A percentile compares a stretch with the other conserved stretches of the same genome.
Conservation (phyloP, 2,329 filamentous ascomycete species). For the Sclerotinia sclerotiorum region DNA sequence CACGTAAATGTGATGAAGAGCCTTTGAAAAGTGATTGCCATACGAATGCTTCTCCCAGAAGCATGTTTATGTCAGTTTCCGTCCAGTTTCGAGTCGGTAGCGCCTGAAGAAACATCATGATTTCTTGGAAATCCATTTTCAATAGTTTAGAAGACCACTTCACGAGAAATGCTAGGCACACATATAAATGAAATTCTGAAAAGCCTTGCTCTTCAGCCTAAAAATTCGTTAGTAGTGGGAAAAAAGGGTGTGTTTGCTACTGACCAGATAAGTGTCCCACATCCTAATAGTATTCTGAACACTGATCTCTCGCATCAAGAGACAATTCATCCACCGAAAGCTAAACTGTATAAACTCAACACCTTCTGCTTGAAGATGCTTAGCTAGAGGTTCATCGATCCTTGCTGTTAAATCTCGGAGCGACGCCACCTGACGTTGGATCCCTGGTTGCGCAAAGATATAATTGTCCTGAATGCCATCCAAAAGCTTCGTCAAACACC, state of each 20-base stretch:
- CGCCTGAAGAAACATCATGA: slow-evolving; percentile 99
- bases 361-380: slow-evolving; percentile 84
- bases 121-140: slow-evolving; percentile 97
- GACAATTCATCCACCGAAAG: slow-evolving; percentile 99
- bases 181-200: slow-evolving; percentile 96
- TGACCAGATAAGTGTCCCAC: slow-evolving; percentile 99
- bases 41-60: slow-evolving; percentile 95
- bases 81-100: slow-evolving; percentile 93
- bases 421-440: slow-evolving; percentile 87
- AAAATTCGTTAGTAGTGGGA: slow-evolving; percentile 8
- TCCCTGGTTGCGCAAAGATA: slow-evolving; percentile 95
- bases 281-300: slow-evolving; percentile 96
- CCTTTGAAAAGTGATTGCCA: slow-evolving; percentile 98
- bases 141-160: slow-evolving; percentile 96
- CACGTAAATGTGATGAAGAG: slow-evolving; percentile 81
- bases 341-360: slow-evolving; percentile 99
- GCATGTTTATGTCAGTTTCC: slow-evolving; percentile 94
- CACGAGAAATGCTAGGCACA: slow-evolving; percentile 94
- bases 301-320: slow-evolving; percentile 95
- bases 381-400: slow-evolving; percentile 81
- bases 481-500: slow-evolving; percentile 96
- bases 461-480: slow-evolving; percentile 99
- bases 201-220: slow-evolving; percentile 98
- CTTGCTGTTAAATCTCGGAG: slow-evolving; percentile 86
- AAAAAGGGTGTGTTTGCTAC: slow-evolving; percentile 37